These are phyloP conservation scores for Nectriaceae sp. DNA, from an alignment of 2,329 filamentous ascomycete species.

Conservation along the genomic window DNA sequence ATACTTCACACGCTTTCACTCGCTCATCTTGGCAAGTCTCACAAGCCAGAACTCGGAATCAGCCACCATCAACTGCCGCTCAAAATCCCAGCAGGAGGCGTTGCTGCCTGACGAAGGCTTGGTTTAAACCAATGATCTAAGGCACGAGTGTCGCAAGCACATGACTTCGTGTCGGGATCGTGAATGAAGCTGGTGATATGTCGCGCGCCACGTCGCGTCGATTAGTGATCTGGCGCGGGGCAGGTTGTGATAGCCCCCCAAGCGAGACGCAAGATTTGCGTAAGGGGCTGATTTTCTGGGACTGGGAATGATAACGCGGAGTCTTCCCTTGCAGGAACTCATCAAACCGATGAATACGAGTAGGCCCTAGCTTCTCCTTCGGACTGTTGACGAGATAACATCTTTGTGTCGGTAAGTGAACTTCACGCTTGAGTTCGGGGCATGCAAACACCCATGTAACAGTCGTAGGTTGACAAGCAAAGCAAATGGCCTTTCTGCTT, in stretches of 20 bases:
- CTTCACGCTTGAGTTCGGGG: too few relatives aligned
- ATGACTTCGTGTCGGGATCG: constrained; percentile 27
- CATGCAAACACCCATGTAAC: too few relatives aligned
- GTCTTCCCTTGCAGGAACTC: too few relatives aligned
- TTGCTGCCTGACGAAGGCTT: constrained; percentile 26
- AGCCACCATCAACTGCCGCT: constrained; percentile 1
- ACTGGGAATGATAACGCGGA: too few relatives aligned
- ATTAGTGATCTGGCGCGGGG: constrained; percentile 13
- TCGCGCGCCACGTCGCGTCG: constrained; percentile 13
- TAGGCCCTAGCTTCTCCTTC: too few relatives aligned
- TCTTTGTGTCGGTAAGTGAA: too few relatives aligned
- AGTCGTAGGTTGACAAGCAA: background rate
- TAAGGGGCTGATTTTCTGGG: too few relatives aligned
- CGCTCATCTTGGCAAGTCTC: too few relatives aligned
- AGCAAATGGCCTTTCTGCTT: too few relatives aligned
- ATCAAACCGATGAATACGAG: too few relatives aligned
- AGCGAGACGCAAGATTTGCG: constrained; percentile 1
- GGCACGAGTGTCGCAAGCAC: constrained; percentile 15
- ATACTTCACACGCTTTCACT: constrained; percentile 11
- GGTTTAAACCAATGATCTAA: constrained; percentile 13
- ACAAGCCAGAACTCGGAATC: too few relatives aligned
- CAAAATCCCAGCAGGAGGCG: constrained; percentile 14
- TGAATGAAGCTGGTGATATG: constrained; percentile 9
- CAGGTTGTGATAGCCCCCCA: background rate
- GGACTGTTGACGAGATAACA: too few relatives aligned